Conservation (phyloP, 2,329 filamentous ascomycete species). For the Trichoderma sp. region DNA sequence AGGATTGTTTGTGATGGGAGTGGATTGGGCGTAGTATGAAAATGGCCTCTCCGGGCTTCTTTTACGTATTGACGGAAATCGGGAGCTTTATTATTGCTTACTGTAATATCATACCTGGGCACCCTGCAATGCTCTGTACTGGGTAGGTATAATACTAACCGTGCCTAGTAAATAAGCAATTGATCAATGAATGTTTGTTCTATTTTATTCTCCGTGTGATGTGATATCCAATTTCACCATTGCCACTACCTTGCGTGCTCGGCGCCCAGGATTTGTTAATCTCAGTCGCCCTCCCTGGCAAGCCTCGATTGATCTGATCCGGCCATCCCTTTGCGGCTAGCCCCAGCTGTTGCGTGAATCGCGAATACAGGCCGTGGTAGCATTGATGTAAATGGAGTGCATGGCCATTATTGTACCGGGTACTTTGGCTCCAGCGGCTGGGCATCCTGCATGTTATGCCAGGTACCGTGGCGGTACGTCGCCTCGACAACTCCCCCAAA, state of each 20-base stretch:
- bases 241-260: conserved; percentile 8
- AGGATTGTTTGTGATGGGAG: neutral
- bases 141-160: neutral
- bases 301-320: conserved; percentile 8
- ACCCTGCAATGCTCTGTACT: neutral
- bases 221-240: neutral
- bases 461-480: conserved; percentile 10
- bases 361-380: neutral
- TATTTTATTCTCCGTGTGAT: neutral
- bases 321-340: conserved; percentile 6
- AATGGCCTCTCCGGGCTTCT: neutral
- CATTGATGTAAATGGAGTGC: neutral
- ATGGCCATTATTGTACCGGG: neutral
- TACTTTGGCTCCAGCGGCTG: neutral
- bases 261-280: neutral
- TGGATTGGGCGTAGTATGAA: neutral
- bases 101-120: neutral
- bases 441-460: neutral
- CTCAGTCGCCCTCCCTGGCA: neutral
- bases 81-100: neutral
- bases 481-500: neutral
- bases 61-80: neutral
- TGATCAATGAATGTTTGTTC: neutral
- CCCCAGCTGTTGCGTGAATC: neutral
- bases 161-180: neutral